Evolutionary conservation across 2,329 filamentous ascomycete species (phyloP), one percentile per base, ranked within the genome.

Genomic region (Lasiodiplodia sp.): DNA sequence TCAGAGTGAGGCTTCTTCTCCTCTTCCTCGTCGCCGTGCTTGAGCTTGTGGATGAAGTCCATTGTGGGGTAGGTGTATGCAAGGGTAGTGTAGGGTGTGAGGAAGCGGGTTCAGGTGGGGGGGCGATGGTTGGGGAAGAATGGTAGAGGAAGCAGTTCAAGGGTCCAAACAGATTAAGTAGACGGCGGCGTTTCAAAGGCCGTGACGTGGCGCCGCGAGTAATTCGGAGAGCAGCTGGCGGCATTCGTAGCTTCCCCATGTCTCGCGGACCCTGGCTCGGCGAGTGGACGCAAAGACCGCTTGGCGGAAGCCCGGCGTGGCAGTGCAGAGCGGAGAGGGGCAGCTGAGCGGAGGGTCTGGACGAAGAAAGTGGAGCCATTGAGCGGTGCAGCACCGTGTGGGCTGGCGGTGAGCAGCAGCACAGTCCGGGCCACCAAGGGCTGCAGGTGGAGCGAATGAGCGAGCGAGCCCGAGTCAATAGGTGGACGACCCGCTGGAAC

Each of bases 1-100:
- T 57, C 58, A 25, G 65, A 53, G 16, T 68, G 65, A 44, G 49
- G 58, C 28, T 57, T 62, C 58, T 68, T 38, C 63, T 63, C 60
- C 47, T 64, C 60, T 8, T 67, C 60, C 47, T 64, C 60, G 7
- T 67, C 65, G 10, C 28, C 53, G 31, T 67, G 65, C 65, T 57
- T 57, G 55, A 67, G 21, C 65, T 58, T 67, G 53, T 67, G 53
- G 12, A 67, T 47, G 52, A 68, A 68, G 25, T 68, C 67, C 67
- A 68, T 68, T 38, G 62, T 49, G 47, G 18, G 31, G 25, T 7
- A 38, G 8, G 4, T 14, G 21, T 11, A 23, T 52, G 28, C 4
- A 60, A 23, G 47, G 31, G 14, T 18, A 28, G 34, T 31, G 23
- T 1, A 52, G 34, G 28, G 11, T 37, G 25, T 16, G 44, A 37